Percentiles rank a stretch among this genome's conserved stretches.
Conservation (phyloP, 2,329 filamentous ascomycete genomes). For the Pseudogymnoascus sp. region DNA sequence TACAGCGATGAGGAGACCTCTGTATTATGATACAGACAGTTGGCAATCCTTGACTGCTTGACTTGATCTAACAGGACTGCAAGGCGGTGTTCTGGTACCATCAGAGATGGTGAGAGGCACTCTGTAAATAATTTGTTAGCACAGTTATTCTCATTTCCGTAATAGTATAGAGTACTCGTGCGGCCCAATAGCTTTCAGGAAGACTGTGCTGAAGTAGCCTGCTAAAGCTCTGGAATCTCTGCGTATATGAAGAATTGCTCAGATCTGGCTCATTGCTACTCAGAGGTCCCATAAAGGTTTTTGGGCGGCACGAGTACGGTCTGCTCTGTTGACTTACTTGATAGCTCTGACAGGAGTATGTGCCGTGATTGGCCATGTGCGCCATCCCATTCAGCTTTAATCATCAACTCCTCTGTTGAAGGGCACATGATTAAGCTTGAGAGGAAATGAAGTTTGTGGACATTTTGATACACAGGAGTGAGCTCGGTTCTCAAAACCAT, state of each 20-base stretch:
- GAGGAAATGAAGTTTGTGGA: slow-evolving; percentile 67
- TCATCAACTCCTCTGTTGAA: slow-evolving; percentile 65
- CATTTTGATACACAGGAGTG: slow-evolving; percentile 76
- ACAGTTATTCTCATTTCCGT: neutral
- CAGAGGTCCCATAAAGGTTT: neutral
- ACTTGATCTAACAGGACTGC: slow-evolving; percentile 74
- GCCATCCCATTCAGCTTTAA: slow-evolving; percentile 78
- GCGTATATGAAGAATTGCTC: neutral
- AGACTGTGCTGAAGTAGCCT: neutral
- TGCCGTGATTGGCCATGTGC: slow-evolving; percentile 67
- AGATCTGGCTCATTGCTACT: neutral
- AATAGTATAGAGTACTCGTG: neutral
- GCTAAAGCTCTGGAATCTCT: neutral
- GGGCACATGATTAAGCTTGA: slow-evolving; percentile 87
- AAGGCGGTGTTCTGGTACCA: slow-evolving; percentile 89
- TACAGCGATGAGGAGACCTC: slow-evolving; percentile 74
- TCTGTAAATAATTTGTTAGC: slow-evolving; percentile 39
- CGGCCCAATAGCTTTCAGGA: neutral
- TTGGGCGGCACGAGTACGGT: neutral
- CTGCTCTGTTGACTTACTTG: slow-evolving; percentile 48
- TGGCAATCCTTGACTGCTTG: slow-evolving; percentile 73
- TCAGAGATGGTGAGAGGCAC: slow-evolving; percentile 90
- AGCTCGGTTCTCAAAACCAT: slow-evolving; percentile 80
- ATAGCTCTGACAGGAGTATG: slow-evolving; percentile 69
- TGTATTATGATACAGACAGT: slow-evolving; percentile 84